Evolutionary conservation across 805 yeast species (phyloP).

Genomic region (Teunomyces barrocoloradensis): DNA sequence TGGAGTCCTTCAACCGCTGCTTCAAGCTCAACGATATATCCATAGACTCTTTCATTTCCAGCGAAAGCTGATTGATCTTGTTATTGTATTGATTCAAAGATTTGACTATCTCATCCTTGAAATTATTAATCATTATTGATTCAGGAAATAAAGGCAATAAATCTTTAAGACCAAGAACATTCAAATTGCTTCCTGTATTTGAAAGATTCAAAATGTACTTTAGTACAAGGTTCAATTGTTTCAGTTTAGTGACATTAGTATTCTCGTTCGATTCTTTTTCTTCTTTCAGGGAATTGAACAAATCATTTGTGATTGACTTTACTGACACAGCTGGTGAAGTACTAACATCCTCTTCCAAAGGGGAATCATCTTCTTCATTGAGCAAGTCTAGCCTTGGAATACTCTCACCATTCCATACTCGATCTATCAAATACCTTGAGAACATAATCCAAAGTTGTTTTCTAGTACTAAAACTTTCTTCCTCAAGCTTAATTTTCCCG

Average conservation of each 20-base stretch:
- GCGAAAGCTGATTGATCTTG: constrained; percentile 60
- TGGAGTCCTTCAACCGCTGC: constrained; percentile 51
- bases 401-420: constrained; percentile 18
- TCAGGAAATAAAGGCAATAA: constrained; percentile 83
- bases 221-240: constrained; percentile 23
- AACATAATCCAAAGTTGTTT: constrained; percentile 75
- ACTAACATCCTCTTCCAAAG: constrained; percentile 1
- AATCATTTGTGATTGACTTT: constrained; percentile 12
- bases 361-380: neutral
- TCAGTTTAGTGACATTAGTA: constrained; percentile 1
- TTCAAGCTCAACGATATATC: constrained; percentile 57
- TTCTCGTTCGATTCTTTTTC: neutral
- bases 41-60: constrained; percentile 75
- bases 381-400: constrained; percentile 3
- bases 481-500: constrained; percentile 32
- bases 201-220: constrained; percentile 33
- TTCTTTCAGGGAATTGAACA: constrained; percentile 7
- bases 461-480: constrained; percentile 41
- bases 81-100: constrained; percentile 74
- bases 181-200: constrained; percentile 17
- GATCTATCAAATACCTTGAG: constrained; percentile 47
- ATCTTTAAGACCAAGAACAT: constrained; percentile 67
- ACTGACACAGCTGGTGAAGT: constrained; percentile 4
- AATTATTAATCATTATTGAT: constrained; percentile 72
- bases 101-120: constrained; percentile 77